Conservation (phyloP, 495 filamentous ascomycete genomes). For the Daldinia vernicosa region DNA sequence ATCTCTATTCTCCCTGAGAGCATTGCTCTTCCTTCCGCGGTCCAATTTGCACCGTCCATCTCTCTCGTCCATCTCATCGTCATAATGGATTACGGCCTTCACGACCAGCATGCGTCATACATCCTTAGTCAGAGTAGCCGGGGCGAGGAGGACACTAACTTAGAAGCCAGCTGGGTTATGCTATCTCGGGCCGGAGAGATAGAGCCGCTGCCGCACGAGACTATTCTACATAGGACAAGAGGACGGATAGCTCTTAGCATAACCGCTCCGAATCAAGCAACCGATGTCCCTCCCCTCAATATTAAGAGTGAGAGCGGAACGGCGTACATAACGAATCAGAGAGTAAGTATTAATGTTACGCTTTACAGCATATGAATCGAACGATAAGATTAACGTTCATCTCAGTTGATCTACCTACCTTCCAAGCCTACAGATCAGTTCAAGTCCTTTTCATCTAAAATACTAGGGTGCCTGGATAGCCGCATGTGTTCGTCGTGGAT, state of each 20-base stretch:
- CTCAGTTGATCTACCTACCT: slow-evolving; percentile 89
- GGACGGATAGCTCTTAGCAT: slow-evolving; percentile 56
- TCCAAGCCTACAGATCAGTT: slow-evolving; percentile 70
- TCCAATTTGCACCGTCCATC: slow-evolving; percentile 14
- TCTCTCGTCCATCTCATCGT: slow-evolving; percentile 5
- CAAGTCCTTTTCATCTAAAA: slow-evolving; percentile 88
- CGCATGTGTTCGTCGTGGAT: slow-evolving; percentile 92
- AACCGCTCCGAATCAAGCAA: slow-evolving; percentile 55
- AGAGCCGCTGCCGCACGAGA: slow-evolving; percentile 58
- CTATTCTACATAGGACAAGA: slow-evolving; percentile 56
- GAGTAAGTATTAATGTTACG: slow-evolving; percentile 63
- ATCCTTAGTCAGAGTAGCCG: slow-evolving; percentile 46
- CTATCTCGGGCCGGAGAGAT: slow-evolving; percentile 60
- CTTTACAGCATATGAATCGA: neutral
- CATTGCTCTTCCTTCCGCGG: slow-evolving; percentile 40
- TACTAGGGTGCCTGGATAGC: slow-evolving; percentile 86
- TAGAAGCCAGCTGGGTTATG: slow-evolving; percentile 63
- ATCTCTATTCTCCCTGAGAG: slow-evolving; percentile 40
- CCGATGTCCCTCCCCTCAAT: slow-evolving; percentile 54
- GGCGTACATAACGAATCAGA: slow-evolving; percentile 89
- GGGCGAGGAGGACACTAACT: slow-evolving; percentile 54
- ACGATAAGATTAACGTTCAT: slow-evolving; percentile 11
- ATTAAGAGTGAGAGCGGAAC: slow-evolving; percentile 59
- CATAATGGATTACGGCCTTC: slow-evolving; percentile 57
- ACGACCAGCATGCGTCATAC: slow-evolving; percentile 56